A percentile compares a stretch with the other conserved stretches of the same genome.
Evolutionary conservation across 768 basidiomycete species (phyloP).

Genomic region (Saitozyma sp.): DNA sequence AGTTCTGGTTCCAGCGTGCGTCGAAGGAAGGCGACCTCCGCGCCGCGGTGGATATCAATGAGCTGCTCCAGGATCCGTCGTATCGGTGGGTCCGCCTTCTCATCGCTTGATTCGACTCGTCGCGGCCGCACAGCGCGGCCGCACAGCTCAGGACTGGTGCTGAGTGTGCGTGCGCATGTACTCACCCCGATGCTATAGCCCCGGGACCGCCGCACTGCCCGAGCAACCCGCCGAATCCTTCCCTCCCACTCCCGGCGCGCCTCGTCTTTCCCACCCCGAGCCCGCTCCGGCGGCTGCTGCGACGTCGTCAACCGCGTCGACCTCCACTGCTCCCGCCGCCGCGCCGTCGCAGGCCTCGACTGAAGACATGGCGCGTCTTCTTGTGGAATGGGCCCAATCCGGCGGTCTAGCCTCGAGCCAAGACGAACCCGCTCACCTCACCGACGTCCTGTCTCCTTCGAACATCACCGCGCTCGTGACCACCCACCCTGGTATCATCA

Average conservation of each 20-base stretch:
- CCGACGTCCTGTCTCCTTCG: constrained; percentile 42
- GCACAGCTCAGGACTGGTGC: no score
- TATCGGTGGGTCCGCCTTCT: constrained; percentile 29
- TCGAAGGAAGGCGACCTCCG: constrained; percentile 22
- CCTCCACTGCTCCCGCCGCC: not conserved
- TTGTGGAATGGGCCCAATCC: constrained; percentile 35
- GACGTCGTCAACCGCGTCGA: not conserved
- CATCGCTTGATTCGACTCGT: not conserved
- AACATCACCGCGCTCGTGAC: constrained; percentile 61
- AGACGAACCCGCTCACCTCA: constrained; percentile 36
- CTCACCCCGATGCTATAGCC: not conserved
- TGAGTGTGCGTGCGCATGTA: not conserved
- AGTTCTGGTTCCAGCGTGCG: constrained; percentile 52
- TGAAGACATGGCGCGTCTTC: constrained; percentile 38
- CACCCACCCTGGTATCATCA: constrained; percentile 62
- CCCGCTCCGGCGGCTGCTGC: constrained; percentile 5
- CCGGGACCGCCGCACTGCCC: constrained; percentile 23
- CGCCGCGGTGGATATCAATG: constrained; percentile 40
- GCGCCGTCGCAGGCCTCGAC: not conserved
- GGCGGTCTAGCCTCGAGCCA: constrained; percentile 23
- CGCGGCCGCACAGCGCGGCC: no score
- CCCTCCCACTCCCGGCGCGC: not conserved
- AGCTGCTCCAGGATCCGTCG: constrained; percentile 39
- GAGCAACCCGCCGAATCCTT: not conserved
- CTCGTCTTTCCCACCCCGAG: not conserved